phyloP scores from a whole-genome alignment of 768 basidiomycete species.

The Tricholoma matsutake region DNA sequence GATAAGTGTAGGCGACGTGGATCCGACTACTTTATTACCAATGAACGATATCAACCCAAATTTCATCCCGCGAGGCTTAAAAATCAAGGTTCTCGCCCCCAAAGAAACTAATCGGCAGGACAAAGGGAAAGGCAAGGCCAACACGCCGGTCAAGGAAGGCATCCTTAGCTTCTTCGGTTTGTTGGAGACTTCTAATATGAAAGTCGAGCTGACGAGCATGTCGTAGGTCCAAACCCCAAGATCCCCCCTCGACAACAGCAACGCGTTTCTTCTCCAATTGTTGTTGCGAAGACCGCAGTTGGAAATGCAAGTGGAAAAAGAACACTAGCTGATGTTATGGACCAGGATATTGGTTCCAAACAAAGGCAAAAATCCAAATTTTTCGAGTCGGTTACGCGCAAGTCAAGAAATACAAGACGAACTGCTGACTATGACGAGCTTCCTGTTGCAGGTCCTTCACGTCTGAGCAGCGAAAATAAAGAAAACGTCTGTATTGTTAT shows the following conservation, averaged over 20 bases:
- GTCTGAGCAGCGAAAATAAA: slow-evolving; percentile 31
- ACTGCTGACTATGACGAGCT: slow-evolving; percentile 2
- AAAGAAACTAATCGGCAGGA: slow-evolving; percentile 20
- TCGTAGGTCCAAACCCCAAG: slow-evolving; percentile 41
- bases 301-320: slow-evolving; percentile 76
- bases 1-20: slow-evolving; percentile 65
- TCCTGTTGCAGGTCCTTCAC: slow-evolving; percentile 33
- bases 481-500: slow-evolving; percentile 37
- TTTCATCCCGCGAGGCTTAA: slow-evolving; percentile 53
- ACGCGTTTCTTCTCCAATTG: slow-evolving; percentile 12
- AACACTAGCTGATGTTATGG: slow-evolving; percentile 67
- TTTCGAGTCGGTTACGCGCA: slow-evolving; percentile 22
- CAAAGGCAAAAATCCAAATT: slow-evolving; percentile 40
- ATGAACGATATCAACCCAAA: slow-evolving; percentile 79
- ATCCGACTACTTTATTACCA: slow-evolving; percentile 64
- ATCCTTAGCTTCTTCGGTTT: slow-evolving; percentile 67
- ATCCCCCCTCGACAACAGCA: slow-evolving; percentile 29
- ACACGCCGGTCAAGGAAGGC: slow-evolving; percentile 33
- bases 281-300: slow-evolving; percentile 22
- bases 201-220: not conserved
- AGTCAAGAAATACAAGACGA: slow-evolving; percentile 13
- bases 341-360: slow-evolving; percentile 52
- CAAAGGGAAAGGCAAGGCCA: slow-evolving; percentile 49
- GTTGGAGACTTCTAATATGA: slow-evolving; percentile 16
- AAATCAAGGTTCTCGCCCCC: slow-evolving; percentile 28